Conservation (phyloP, 495 filamentous ascomycete genomes). For the Aspergillus sclerotioniger region DNA sequence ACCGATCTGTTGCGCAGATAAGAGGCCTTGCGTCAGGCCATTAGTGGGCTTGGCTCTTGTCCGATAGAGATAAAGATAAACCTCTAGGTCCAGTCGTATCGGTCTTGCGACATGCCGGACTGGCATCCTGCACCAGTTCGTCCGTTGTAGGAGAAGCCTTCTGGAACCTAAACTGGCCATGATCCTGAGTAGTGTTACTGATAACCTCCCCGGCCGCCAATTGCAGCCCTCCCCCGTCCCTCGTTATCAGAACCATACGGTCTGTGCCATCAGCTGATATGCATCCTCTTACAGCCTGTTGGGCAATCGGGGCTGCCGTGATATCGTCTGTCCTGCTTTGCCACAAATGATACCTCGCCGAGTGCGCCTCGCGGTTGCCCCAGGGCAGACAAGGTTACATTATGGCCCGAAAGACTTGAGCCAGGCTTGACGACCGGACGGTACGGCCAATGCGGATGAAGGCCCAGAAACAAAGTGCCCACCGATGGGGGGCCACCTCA, state of each 20-base stretch:
- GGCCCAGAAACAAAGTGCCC: neutral
- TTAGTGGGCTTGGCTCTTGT: no score
- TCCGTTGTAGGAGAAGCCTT: neutral
- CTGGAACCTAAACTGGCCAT: neutral
- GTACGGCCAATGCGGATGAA: neutral
- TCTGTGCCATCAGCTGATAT: neutral
- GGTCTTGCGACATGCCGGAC: no score
- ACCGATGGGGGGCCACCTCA: neutral
- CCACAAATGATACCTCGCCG: neutral
- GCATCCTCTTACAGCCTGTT: neutral
- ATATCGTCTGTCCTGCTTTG: neutral
- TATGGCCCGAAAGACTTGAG: neutral
- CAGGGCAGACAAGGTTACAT: slow-evolving; percentile 2
- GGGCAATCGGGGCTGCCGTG: neutral
- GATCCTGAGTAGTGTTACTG: neutral
- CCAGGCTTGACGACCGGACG: neutral
- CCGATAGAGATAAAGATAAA: no score
- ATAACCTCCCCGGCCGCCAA: neutral
- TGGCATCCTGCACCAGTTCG: neutral
- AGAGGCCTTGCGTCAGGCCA: no score
- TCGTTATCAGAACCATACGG: neutral
- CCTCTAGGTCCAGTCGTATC: no score
- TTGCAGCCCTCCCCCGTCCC: neutral
- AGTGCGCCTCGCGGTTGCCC: neutral
- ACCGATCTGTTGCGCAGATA: no score